Evolutionary conservation across 1,284 basidiomycete species (phyloP).

Genomic region (Cryptococcus sp.): DNA sequence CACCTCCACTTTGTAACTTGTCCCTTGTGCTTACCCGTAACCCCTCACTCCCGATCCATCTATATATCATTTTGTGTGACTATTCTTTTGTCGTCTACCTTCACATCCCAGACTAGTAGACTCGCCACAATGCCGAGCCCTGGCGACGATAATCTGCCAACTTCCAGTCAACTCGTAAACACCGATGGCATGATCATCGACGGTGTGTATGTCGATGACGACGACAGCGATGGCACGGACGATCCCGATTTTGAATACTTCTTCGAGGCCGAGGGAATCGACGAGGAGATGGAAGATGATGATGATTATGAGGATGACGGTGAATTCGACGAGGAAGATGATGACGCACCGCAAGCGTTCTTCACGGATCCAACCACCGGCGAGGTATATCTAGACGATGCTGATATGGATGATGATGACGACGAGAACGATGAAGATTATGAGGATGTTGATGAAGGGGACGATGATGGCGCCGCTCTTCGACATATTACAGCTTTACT

Average conservation of each 20-base stretch:
- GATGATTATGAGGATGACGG: conserved; percentile 25
- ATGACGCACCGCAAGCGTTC: conserved; percentile 10
- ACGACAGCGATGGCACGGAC: conserved; percentile 19
- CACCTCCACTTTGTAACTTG: no score
- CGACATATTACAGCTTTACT: conserved; percentile 21
- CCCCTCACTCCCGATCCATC: no score
- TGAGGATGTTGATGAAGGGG: conserved; percentile 25
- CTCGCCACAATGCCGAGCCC: no score
- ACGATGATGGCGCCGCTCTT: conserved; percentile 15
- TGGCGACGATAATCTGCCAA: no score
- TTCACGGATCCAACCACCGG: conserved; percentile 2
- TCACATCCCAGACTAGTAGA: no score
- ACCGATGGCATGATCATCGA: no score
- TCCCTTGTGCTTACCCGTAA: no score
- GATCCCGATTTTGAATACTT: conserved; percentile 20
- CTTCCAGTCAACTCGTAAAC: no score
- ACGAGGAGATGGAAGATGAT: conserved; percentile 16
- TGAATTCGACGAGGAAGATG: conserved; percentile 15
- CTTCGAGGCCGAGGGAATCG: conserved; percentile 16
- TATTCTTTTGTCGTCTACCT: no score
- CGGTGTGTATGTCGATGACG: conserved; percentile 3
- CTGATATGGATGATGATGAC: conserved; percentile 6
- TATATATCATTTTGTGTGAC: no score
- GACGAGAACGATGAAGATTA: conserved; percentile 30
- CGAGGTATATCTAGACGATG: background rate